Percentiles rank a stretch among this genome's conserved stretches.
Conservation (phyloP, 192 early-diverging fungal species). For the Entomortierella beljakovae region DNA sequence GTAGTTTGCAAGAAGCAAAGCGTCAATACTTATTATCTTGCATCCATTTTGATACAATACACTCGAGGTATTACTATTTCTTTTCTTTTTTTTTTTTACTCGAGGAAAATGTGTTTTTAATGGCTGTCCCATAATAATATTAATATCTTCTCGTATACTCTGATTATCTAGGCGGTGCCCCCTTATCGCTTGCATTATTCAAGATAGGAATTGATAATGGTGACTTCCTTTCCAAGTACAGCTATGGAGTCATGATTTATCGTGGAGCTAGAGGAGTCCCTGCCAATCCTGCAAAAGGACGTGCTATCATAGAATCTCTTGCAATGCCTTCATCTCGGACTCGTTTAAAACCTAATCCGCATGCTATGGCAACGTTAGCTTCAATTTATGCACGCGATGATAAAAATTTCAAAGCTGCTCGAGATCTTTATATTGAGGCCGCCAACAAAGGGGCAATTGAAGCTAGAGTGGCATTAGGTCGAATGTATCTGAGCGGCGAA, state of each 20-base stretch:
- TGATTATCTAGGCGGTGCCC: constrained; percentile 39
- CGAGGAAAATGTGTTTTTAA: not conserved
- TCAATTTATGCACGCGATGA: constrained; percentile 58
- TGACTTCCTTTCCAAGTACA: constrained; percentile 55
- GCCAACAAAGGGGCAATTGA: constrained; percentile 45
- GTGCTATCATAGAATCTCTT: constrained; percentile 49
- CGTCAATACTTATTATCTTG: constrained; percentile 4
- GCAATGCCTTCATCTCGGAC: constrained; percentile 21
- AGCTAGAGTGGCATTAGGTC: constrained; percentile 56
- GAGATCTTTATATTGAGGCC: constrained; percentile 60
- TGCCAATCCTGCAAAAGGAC: constrained; percentile 49
- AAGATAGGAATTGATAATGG: constrained; percentile 55
- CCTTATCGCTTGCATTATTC: constrained; percentile 54
- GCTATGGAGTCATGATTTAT: constrained; percentile 62
- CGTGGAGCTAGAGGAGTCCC: constrained; percentile 56
- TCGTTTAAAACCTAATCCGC: constrained; percentile 51
- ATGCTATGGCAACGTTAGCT: constrained; percentile 60
- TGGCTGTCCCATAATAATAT: not conserved
- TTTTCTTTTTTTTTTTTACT: not conserved
- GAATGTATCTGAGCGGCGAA: constrained; percentile 50
- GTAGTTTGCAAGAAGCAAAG: constrained; percentile 33
- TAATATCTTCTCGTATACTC: not conserved
- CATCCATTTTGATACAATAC: constrained; percentile 19
- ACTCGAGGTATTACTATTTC: constrained; percentile 29
- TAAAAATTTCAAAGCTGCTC: constrained; percentile 48